Evolutionary conservation across 805 yeast species (phyloP), one percentile per base, ranked within the genome.

Genomic region (Martiniozyma abietophila): DNA sequence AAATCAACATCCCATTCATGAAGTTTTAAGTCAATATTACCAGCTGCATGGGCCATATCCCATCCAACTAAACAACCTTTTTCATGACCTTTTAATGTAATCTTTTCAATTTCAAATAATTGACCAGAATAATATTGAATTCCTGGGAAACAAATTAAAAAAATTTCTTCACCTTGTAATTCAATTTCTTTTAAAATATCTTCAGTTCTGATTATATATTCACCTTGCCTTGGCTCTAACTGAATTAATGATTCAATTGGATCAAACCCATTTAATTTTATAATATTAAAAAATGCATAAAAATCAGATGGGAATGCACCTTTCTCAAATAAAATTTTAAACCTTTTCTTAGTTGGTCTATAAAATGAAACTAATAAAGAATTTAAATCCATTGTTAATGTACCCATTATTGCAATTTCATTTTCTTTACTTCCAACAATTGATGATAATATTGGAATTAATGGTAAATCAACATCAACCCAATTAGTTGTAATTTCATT

Each of bases 31-130:
- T 74, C 76, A 2, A 84, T 88, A 54, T 89, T 89, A 2, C 96
- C 97, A 2, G 68, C 89, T 2, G 94, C 95, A 54, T 88, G 97
- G 1, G 97, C 97, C 45, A 88, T 64, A 55, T 88, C 97, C 96
- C 96, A 88, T 1, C 96, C 96, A 19, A 78, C 81, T 2, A 70
- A 61, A 23, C 81, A 67, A 18, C 59, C 70, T 38, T 48, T 51
- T 15, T 49, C 45, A 38, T 82, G 77, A 5, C 80, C 86, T 30
- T 60, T 61, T 7, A 50, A 48, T 1, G 96, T 86, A 47, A 88
- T 84, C n/a, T 54, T 53, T 32, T 64, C 65, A 24, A 88, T 81
- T 32, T 84, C 83, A 48, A 88, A 86, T 18, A 66, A 63, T 56
- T 88, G 97, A 6, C 97, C 97, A 1, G 96, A 74, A 56, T 86